Base-by-base conservation (phyloP, 202 grass and related monocot species). In the Dendrocalamus latiflorus region DNA sequence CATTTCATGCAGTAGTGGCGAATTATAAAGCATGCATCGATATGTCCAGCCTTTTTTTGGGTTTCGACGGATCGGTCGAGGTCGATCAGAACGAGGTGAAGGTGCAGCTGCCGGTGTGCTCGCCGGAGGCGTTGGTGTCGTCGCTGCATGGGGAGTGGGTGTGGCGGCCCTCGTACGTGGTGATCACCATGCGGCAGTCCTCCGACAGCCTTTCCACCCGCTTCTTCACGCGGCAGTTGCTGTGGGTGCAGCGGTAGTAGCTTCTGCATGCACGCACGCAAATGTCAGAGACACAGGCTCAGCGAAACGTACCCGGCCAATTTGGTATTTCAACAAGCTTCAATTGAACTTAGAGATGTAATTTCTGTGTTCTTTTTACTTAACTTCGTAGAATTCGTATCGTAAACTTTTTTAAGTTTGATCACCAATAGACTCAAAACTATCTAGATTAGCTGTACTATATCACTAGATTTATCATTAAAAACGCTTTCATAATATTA, bases 211-310 rank as follows among this genome's bases (percentile, higher is more conserved):
- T 77, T 71, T 97, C 94, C 45, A 97, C 94, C 16, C 94, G 91
- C 85, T 97, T 97, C 94, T 97, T 97, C 81, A 97, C 94, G 20
- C 94, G 91, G 85, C 94, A 97, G 55, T 91, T 94, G 85, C 48
- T 94, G 81, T 94, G 89, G 26, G 94, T 97, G 85, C 94, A 97
- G 41, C 94, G 79, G 88, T 94, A 97, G 62, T 97, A 97, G 87
- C 94, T 97, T 81, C 94, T 97, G 91, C 64, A 65, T 6, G 10
- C 6, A 10, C 42, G 1, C 34, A 65, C 11, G 13, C 67, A 81
- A 76, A 47, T 55, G 12, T 43, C 15, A 73, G n/a, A 0, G 4
- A 30, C 30, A 16, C 8, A 59, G 9, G 5, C 3, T 55, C 78
- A 82, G 3, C 20, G 4, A 74, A 74, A 28, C n/a, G 81, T 66